phyloP scores from a whole-genome alignment of 768 basidiomycete genomes.

The Tricholoma sp. region DNA sequence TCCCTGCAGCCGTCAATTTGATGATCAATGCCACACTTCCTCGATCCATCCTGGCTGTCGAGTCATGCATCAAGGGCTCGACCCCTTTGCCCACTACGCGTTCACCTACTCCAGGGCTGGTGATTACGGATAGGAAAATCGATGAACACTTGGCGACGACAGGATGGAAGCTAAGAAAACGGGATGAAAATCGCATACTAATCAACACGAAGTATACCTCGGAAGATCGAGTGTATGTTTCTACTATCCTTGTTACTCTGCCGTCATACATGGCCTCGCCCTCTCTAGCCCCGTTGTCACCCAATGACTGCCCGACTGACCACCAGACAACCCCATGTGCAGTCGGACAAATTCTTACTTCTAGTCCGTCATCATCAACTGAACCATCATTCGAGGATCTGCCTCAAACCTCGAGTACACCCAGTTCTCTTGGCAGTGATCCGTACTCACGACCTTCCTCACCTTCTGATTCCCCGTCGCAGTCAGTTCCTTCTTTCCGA shows the following conservation, averaged over 20 bases:
- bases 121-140: constrained; percentile 48
- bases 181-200: constrained; percentile 54
- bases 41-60: constrained; percentile 65
- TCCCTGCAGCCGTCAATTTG: constrained; percentile 81
- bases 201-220: constrained; percentile 51
- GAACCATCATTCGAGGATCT: neutral
- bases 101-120: constrained; percentile 59
- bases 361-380: constrained; percentile 18
- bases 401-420: neutral
- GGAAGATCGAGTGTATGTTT: constrained; percentile 45
- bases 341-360: constrained; percentile 31
- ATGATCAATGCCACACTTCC: constrained; percentile 80
- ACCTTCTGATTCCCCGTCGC: constrained; percentile 19
- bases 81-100: constrained; percentile 65
- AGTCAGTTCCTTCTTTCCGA: constrained; percentile 18
- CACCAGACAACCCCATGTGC: constrained; percentile 37
- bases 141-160: constrained; percentile 37
- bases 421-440: neutral
- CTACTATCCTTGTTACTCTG: constrained; percentile 44
- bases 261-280: constrained; percentile 16
- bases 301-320: constrained; percentile 17
- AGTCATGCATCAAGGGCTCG: constrained; percentile 62
- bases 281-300: constrained; percentile 9
- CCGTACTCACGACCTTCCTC: constrained; percentile 8
- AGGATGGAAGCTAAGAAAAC: constrained; percentile 58